Conservation (phyloP, 345 rosid genomes). For the Reutealis trisperma region DNA sequence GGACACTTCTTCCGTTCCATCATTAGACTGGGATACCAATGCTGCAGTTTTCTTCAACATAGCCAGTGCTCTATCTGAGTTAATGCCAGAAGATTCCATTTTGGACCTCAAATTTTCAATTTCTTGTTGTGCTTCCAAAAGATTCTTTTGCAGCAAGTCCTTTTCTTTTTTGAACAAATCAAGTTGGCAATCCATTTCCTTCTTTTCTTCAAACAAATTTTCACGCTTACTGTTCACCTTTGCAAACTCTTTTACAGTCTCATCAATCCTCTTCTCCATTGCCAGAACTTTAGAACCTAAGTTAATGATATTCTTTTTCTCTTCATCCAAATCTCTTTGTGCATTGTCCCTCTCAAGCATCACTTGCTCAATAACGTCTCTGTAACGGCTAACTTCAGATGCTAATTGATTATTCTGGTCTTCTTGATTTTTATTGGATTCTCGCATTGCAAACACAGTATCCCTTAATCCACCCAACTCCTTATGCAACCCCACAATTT, state of each 20-base stretch:
- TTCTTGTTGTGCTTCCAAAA: conserved; percentile 39
- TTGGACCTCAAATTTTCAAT: conserved; percentile 41
- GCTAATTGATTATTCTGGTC: conserved; percentile 38
- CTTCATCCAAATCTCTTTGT: conserved; percentile 41
- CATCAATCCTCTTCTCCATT: conserved; percentile 43
- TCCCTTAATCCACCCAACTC: conserved; percentile 42
- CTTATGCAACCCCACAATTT: conserved; percentile 39
- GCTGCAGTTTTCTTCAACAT: conserved; percentile 56
- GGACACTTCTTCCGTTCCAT: conserved; percentile 21
- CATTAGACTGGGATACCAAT: conserved; percentile 34
- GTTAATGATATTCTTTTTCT: conserved; percentile 37
- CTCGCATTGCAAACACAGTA: conserved; percentile 31
- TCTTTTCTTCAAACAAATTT: conserved; percentile 33
- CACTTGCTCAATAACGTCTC: conserved; percentile 19
- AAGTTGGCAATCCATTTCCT: conserved; percentile 32
- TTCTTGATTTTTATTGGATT: conserved; percentile 27
- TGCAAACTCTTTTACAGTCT: conserved; percentile 36
- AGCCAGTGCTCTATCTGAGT: conserved; percentile 41
- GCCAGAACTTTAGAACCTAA: conserved; percentile 38
- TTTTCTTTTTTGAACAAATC: conserved; percentile 45
- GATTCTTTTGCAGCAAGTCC: conserved; percentile 37
- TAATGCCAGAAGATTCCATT: conserved; percentile 35
- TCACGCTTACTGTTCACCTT: conserved; percentile 33
- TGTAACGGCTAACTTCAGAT: conserved; percentile 24
- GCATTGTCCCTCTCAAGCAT: conserved; percentile 44